phyloP scores from a whole-genome alignment of 805 yeast species.

The Metschnikowia drakensbergensis region DNA sequence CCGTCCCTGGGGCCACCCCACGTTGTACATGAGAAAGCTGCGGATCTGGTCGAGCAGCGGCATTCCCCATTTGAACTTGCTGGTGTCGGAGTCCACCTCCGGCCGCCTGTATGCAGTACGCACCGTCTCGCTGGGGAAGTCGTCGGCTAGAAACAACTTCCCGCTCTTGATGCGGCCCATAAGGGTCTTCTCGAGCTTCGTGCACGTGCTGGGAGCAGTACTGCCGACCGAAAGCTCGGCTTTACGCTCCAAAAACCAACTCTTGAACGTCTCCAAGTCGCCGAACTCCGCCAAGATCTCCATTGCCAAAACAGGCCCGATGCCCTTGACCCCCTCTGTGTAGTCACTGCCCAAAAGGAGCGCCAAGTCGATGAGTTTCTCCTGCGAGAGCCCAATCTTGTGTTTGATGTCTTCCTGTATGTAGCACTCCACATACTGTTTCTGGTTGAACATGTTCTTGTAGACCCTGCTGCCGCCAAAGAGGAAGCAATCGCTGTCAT shows the following conservation, averaged over 20 bases:
- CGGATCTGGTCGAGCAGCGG: constrained; percentile 82
- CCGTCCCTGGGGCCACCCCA: constrained; percentile 75
- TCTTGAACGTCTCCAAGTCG: constrained; percentile 36
- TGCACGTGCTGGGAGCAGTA: constrained; percentile 27
- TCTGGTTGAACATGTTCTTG: constrained; percentile 91
- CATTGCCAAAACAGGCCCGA: constrained; percentile 92
- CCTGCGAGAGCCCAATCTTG: constrained; percentile 62
- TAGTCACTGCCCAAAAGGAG: constrained; percentile 89
- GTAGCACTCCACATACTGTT: constrained; percentile 86
- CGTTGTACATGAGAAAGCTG: constrained; percentile 58
- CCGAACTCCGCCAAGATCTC: constrained; percentile 86
- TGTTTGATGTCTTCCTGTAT: constrained; percentile 51
- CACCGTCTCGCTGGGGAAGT: constrained; percentile 69
- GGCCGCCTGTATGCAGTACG: constrained; percentile 74
- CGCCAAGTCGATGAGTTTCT: constrained; percentile 74
- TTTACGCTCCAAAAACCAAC: constrained; percentile 57
- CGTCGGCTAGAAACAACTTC: constrained; percentile 52
- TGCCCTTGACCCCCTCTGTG: constrained; percentile 86
- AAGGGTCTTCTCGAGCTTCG: constrained; percentile 53
- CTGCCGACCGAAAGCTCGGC: constrained; percentile 22
- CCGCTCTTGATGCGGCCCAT: constrained; percentile 51
- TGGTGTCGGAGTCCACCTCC: constrained; percentile 76
- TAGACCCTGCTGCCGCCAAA: constrained; percentile 86
- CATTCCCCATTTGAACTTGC: constrained; percentile 82
- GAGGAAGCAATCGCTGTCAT: constrained; percentile 93